Evolutionary conservation across 768 basidiomycete species (phyloP), one percentile per base, ranked within the genome.

Genomic region (Rhodotorula toruloides): DNA sequence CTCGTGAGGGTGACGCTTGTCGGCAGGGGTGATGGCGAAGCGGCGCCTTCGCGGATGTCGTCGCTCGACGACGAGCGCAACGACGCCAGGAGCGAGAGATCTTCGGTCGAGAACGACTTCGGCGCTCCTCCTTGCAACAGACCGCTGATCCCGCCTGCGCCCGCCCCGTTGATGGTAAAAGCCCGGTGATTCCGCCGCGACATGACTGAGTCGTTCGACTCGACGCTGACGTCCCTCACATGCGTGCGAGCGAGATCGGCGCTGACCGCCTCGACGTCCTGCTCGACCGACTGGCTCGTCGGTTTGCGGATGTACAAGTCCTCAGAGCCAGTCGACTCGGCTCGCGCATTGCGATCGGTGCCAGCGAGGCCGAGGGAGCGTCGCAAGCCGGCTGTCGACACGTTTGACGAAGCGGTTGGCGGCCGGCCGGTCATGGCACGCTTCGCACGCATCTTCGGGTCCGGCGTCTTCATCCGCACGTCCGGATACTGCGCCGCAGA

Each of bases 241-340:
- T n/a, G n/a, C n/a, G n/a, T n/a, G n/a, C n/a, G n/a, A n/a, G n/a
- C n/a, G n/a, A n/a, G n/a, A n/a, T n/a, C 22, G 17, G 47, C 16
- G 21, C 25, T 46, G 44, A 8, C 27, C n/a, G n/a, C 16, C 21
- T 54, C 53, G 53, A 27, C 37, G 22, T 17, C 22, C 8, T 7
- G 34, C 52, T 53, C 52, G 52, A 11, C 32, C 31, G 31, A 40
- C 47, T 46, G 22, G 49, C 44, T n/a, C 14, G 56, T 27, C 31
- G 60, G 56, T 36, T 62, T 58, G 29, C 65, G 54, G 34, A 58
- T 61, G 50, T 67, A 56, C 36, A 58, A 60, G 40, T 48, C 48
- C 27, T 61, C 54, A 16, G 27, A 31, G 31, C 34, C 37, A 34
- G 40, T 36, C 50, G 54, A 47, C 13, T 29, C 19, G 47, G 37